Evolutionary conservation across 2,329 filamentous ascomycete species (phyloP).

Genomic region (Colletotrichum sansevieriae): DNA sequence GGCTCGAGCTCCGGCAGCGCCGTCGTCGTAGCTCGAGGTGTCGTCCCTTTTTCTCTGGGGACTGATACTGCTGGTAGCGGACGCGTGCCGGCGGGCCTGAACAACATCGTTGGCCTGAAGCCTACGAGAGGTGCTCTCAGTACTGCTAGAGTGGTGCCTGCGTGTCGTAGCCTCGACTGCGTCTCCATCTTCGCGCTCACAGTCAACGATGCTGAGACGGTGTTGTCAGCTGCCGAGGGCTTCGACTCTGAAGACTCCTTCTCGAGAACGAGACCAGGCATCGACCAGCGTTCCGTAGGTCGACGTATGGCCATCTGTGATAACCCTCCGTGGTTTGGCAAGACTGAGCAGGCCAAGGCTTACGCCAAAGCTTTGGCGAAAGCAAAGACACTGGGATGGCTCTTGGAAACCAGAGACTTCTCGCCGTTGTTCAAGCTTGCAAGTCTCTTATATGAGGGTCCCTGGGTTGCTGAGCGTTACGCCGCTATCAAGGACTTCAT

Average conservation of each 20-base stretch:
- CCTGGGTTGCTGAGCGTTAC: slow-evolving; percentile 69
- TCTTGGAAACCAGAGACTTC: slow-evolving; percentile 60
- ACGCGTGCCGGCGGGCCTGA: slow-evolving; percentile 65
- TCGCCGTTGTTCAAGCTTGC: slow-evolving; percentile 64
- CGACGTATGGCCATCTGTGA: slow-evolving; percentile 54
- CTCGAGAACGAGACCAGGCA: slow-evolving; percentile 55
- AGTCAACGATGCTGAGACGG: slow-evolving; percentile 61
- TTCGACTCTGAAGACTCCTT: slow-evolving; percentile 65
- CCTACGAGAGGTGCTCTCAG: slow-evolving; percentile 67
- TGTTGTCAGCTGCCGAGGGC: slow-evolving; percentile 62
- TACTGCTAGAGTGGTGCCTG: slow-evolving; percentile 63
- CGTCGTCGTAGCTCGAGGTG: slow-evolving; percentile 65
- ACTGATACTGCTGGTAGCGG: slow-evolving; percentile 70
- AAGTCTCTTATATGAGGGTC: slow-evolving; percentile 67
- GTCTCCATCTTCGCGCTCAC: slow-evolving; percentile 66
- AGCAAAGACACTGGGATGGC: slow-evolving; percentile 56
- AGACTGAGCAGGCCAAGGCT: slow-evolving; percentile 55
- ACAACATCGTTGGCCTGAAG: slow-evolving; percentile 65
- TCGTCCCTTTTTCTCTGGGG: slow-evolving; percentile 68
- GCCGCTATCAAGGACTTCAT: slow-evolving; percentile 64
- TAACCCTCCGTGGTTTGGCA: slow-evolving; percentile 53
- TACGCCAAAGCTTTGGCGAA: slow-evolving; percentile 56
- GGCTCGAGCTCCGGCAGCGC: slow-evolving; percentile 71
- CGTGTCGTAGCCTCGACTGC: slow-evolving; percentile 69
- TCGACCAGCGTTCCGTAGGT: slow-evolving; percentile 26